Percentiles rank a stretch among this genome's conserved stretches.
Evolutionary conservation across 495 filamentous ascomycete genomes (phyloP).

Genomic region (Glarea lozoyensis): DNA sequence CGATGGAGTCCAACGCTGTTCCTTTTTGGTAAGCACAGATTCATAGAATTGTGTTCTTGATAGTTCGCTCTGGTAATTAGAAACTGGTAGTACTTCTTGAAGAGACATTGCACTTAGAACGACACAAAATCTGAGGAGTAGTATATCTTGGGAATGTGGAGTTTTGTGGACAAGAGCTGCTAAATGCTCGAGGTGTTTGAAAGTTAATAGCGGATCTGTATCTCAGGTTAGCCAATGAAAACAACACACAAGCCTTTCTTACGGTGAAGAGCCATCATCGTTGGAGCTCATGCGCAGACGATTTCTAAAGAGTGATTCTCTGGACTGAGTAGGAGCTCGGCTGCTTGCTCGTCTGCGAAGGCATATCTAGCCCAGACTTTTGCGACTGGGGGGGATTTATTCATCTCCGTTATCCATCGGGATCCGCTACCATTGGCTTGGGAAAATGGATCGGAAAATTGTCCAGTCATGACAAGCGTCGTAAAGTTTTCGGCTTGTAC

Average conservation of each 20-base stretch:
- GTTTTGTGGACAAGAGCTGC: background rate
- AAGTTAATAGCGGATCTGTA: background rate
- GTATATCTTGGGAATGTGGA: background rate
- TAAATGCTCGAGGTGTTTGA: background rate
- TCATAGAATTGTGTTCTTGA: background rate
- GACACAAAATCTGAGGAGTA: conserved; percentile 2
- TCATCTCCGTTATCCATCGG: background rate
- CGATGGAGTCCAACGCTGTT: background rate
- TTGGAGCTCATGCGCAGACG: conserved; percentile 1
- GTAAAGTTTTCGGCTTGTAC: background rate
- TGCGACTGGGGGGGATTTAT: background rate
- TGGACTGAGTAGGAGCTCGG: background rate
- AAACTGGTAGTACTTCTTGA: background rate
- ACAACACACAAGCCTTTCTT: background rate
- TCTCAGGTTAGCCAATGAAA: background rate
- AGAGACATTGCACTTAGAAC: background rate
- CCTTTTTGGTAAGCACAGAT: background rate
- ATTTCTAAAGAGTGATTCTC: background rate
- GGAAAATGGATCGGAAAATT: background rate
- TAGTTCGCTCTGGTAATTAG: background rate
- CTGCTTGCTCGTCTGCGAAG: background rate
- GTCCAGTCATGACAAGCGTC: conserved; percentile 5
- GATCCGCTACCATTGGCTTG: background rate
- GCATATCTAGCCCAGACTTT: conserved; percentile 1
- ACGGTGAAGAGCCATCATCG: conserved; percentile 1